These are phyloP conservation scores for Claviceps africana DNA, from an alignment of 2,329 filamentous ascomycete genomes.

Conservation along the genomic window DNA sequence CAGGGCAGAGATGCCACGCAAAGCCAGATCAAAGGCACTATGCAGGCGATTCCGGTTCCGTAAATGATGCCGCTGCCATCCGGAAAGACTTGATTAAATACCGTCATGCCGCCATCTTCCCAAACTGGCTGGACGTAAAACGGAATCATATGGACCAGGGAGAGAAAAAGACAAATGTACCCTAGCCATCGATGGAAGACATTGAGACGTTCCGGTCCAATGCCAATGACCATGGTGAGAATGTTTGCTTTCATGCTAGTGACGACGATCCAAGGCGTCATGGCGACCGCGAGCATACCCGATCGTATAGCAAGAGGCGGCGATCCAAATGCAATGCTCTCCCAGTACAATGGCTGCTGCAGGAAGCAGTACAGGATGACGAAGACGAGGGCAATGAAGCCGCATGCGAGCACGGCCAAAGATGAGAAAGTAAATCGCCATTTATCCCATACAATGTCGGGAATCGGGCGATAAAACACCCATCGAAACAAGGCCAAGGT, in stretches of 20 bases:
- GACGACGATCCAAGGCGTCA: slow-evolving; percentile 85
- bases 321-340: slow-evolving; percentile 74
- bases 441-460: slow-evolving; percentile 54
- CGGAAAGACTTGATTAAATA: slow-evolving; percentile 58
- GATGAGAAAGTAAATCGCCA: slow-evolving; percentile 69
- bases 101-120: slow-evolving; percentile 58
- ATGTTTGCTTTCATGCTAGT: slow-evolving; percentile 86
- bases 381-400: slow-evolving; percentile 54
- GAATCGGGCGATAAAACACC: slow-evolving; percentile 78
- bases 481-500: slow-evolving; percentile 71
- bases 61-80: slow-evolving; percentile 57
- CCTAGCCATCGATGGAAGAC: slow-evolving; percentile 87
- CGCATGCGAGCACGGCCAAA: slow-evolving; percentile 54
- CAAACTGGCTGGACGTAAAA: slow-evolving; percentile 84
- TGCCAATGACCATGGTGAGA: slow-evolving; percentile 70
- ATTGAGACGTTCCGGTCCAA: slow-evolving; percentile 82
- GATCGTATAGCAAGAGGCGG: slow-evolving; percentile 76
- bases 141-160: slow-evolving; percentile 71
- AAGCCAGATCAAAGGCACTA: slow-evolving; percentile 69
- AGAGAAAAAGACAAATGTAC: slow-evolving; percentile 71
- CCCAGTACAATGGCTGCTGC: slow-evolving; percentile 78
- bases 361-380: slow-evolving; percentile 72
- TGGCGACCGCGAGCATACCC: slow-evolving; percentile 82
- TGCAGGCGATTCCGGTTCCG: slow-evolving; percentile 69
- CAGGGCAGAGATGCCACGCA: slow-evolving; percentile 73